A percentile compares a stretch with the other conserved stretches of the same genome.
phyloP scores from a whole-genome alignment of 2,329 filamentous ascomycete species.

The Ophioceras dolichostomum region DNA sequence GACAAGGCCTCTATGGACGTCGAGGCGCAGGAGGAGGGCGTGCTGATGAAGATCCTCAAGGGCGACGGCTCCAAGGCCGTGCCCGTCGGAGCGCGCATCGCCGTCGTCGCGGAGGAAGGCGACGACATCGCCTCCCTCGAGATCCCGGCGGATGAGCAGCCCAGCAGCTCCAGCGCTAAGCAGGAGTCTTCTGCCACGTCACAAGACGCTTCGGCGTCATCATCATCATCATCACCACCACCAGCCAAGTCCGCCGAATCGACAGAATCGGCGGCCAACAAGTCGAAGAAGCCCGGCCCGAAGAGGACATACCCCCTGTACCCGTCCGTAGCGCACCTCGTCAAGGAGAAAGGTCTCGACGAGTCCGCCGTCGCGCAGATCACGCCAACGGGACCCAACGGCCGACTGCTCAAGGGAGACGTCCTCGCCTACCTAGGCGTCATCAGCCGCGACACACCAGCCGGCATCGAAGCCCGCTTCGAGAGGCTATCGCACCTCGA shows the following conservation, averaged over 20 bases:
- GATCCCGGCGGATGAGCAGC: slow-evolving; percentile 56
- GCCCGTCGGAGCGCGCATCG: slow-evolving; percentile 70
- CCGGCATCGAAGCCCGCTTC: slow-evolving; percentile 57
- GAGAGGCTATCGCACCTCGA: slow-evolving; percentile 73
- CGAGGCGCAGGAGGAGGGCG: slow-evolving; percentile 80
- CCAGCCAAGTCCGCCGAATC: slow-evolving; percentile 7
- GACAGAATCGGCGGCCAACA: slow-evolving; percentile 5
- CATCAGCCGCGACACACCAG: slow-evolving; percentile 61
- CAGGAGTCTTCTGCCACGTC: slow-evolving; percentile 13
- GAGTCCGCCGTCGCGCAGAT: slow-evolving; percentile 70
- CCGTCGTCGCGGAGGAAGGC: slow-evolving; percentile 67
- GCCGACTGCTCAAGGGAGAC: slow-evolving; percentile 88
- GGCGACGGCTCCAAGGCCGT: slow-evolving; percentile 64
- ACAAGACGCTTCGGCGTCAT: slow-evolving; percentile 6
- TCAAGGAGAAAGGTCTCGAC: slow-evolving; percentile 67
- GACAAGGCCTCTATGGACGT: slow-evolving; percentile 95
- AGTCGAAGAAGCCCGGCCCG: slow-evolving; percentile 19
- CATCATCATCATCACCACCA: slow-evolving; percentile 4
- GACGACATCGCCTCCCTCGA: slow-evolving; percentile 67
- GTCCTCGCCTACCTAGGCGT: slow-evolving; percentile 79
- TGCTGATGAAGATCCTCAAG: slow-evolving; percentile 72
- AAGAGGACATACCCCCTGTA: slow-evolving; percentile 60
- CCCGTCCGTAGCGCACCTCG: slow-evolving; percentile 73
- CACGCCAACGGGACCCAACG: slow-evolving; percentile 74
- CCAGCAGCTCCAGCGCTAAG: slow-evolving; percentile 21